phyloP scores from a whole-genome alignment of 495 filamentous ascomycete genomes.

The Daldinia childiae region DNA sequence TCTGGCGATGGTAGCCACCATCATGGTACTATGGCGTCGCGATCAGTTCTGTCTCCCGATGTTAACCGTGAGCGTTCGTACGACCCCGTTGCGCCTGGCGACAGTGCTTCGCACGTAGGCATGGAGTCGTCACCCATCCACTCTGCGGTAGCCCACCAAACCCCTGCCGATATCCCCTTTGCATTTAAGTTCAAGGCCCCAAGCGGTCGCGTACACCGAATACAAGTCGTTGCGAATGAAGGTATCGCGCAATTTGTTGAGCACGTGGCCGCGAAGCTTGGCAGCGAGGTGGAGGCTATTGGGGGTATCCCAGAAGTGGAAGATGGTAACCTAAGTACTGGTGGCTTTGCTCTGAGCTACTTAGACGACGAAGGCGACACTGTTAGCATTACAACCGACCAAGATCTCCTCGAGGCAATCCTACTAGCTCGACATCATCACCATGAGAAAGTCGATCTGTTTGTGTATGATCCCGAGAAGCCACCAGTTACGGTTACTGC shows the following conservation, averaged over 20 bases:
- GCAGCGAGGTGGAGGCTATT: constrained; percentile 83
- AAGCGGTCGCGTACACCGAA: constrained; percentile 90
- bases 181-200: constrained; percentile 99
- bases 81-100: constrained; percentile 87
- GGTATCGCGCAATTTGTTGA: constrained; percentile 84
- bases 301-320: constrained; percentile 79
- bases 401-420: constrained; percentile 92
- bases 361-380: constrained; percentile 97
- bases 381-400: constrained; percentile 95
- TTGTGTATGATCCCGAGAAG: constrained; percentile 92
- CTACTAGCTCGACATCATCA: constrained; percentile 76
- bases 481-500: constrained; percentile 74
- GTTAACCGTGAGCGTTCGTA: constrained; percentile 65
- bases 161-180: constrained; percentile 79
- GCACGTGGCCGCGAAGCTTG: constrained; percentile 85
- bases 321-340: constrained; percentile 78
- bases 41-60: constrained; percentile 82
- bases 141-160: constrained; percentile 64
- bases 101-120: constrained; percentile 94
- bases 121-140: constrained; percentile 74
- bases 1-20: constrained; percentile 83
- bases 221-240: constrained; percentile 82
- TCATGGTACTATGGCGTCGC: constrained; percentile 63
- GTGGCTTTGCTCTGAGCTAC: constrained; percentile 95
- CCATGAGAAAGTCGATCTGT: constrained; percentile 94